phyloP scores from a whole-genome alignment of 139 green algal genomes.

The Haematococcus lacustris region DNA sequence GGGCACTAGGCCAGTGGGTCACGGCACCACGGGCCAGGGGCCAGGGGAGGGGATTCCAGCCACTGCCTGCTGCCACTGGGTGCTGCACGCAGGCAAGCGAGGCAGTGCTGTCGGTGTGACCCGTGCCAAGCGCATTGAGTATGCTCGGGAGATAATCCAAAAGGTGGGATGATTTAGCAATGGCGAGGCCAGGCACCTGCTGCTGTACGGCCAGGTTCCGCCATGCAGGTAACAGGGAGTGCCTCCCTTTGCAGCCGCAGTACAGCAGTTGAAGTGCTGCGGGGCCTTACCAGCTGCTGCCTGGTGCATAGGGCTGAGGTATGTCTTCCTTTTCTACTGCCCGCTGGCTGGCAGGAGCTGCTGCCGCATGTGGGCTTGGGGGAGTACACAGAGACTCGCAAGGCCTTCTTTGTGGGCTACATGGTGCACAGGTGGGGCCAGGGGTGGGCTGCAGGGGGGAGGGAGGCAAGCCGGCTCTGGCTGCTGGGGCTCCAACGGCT shows the following conservation, averaged over 20 bases:
- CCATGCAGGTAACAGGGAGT: too few species aligned
- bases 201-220: too few species aligned
- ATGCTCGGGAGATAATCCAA: conserved; percentile 84
- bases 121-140: conserved; percentile 82
- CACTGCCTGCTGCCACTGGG: background rate
- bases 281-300: too few species aligned
- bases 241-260: too few species aligned
- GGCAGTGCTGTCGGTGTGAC: conserved; percentile 61
- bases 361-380: conserved; percentile 89
- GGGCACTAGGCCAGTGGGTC: too few species aligned
- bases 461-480: too few species aligned
- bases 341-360: conserved; percentile 64
- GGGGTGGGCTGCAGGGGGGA: background rate
- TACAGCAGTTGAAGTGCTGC: too few species aligned
- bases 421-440: conserved; percentile 55
- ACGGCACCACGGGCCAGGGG: background rate
- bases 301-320: too few species aligned
- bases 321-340: background rate
- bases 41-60: background rate
- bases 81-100: conserved; percentile 35
- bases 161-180: conserved; percentile 48
- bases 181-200: too few species aligned
- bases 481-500: too few species aligned
- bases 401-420: conserved; percentile 71
- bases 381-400: conserved; percentile 69